Base-by-base conservation (phyloP, 164 flowering plant genomes). In the Vitis rupestris region DNA sequence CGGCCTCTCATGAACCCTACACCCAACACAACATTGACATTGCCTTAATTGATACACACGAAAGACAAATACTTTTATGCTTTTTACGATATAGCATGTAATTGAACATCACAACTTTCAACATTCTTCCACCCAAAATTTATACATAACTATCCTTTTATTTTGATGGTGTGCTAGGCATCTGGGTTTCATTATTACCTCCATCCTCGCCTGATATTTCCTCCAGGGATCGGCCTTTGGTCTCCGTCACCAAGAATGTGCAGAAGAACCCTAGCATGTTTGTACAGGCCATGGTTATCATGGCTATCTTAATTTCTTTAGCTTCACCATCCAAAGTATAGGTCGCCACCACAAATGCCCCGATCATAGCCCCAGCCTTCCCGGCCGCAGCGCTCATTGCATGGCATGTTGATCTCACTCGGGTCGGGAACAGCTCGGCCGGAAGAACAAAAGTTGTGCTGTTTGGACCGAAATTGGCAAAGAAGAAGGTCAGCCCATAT, bases 401-500 rank as follows among this genome's bases (percentile, higher is more conserved):
- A 67, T 87, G 91, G 44, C 88, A 87, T 0, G 91, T 87, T 11
- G 91, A 82, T 61, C 91, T 65, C 50, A 87, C 63, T 60, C 90
- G 48, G 9, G 88, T 79, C 11, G 87, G 88, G 69, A 87, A 85
- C 53, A 87, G 69, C 75, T 85, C 88, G 3, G 90, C 90, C 44
- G 88, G 88, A 0, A 86, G 72, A 27, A 86, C 83, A 52, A 86
- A 86, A 1, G 90, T 86, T 1, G 88, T 86, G 65, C 85, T 77
- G 67, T 86, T 84, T 0, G 87, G 90, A 0, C 90, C 87, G 55
- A 84, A 84, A 62, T 86, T 86, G 9, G 87, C 86, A 62, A 84
- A 86, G 73, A 86, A 86, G 71, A 86, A 84, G 0, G 90, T 86
- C 13, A 86, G 64, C 7, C 82, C 87, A 57, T 86, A 86, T 0